phyloP scores from a whole-genome alignment of 139 green algal genomes.

The Marvania coccoides region DNA sequence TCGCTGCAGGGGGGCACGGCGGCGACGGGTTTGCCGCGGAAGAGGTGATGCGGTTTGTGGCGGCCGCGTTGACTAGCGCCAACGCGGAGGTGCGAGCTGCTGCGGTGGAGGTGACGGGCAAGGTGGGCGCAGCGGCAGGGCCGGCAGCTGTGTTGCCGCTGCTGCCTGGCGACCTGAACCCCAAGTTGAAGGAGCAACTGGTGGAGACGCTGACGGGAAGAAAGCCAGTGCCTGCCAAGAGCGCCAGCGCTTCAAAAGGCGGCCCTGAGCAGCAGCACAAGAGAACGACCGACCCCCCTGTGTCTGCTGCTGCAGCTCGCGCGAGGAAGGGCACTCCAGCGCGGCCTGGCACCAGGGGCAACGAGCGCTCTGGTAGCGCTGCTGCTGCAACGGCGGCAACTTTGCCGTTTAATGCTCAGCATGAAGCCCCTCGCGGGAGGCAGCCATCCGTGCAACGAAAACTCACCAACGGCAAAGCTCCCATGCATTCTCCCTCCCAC shows the following conservation, averaged over 20 bases:
- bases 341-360: neutral
- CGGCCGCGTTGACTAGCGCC: conserved; percentile 42
- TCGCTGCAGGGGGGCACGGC: conserved; percentile 16
- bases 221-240: neutral
- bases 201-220: conserved; percentile 37
- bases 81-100: conserved; percentile 54
- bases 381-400: too few species aligned
- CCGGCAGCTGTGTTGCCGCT: conserved; percentile 34
- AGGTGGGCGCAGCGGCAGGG: conserved; percentile 34
- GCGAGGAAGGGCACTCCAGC: neutral
- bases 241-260: neutral
- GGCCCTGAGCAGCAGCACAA: neutral
- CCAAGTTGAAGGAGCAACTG: conserved; percentile 73
- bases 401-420: neutral
- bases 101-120: conserved; percentile 49
- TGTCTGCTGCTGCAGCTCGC: neutral
- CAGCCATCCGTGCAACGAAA: neutral
- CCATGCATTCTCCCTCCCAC: neutral
- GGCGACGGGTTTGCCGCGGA: conserved; percentile 55
- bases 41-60: conserved; percentile 72
- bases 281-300: neutral
- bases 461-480: neutral
- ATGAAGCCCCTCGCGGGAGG: neutral
- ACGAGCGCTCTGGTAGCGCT: too few species aligned
- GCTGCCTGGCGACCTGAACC: conserved; percentile 70